A percentile compares a stretch with the other conserved stretches of the same genome.
These are phyloP conservation scores for Metarhizium anisopliae DNA, from an alignment of 2,329 filamentous ascomycete genomes.

Conservation along the genomic window DNA sequence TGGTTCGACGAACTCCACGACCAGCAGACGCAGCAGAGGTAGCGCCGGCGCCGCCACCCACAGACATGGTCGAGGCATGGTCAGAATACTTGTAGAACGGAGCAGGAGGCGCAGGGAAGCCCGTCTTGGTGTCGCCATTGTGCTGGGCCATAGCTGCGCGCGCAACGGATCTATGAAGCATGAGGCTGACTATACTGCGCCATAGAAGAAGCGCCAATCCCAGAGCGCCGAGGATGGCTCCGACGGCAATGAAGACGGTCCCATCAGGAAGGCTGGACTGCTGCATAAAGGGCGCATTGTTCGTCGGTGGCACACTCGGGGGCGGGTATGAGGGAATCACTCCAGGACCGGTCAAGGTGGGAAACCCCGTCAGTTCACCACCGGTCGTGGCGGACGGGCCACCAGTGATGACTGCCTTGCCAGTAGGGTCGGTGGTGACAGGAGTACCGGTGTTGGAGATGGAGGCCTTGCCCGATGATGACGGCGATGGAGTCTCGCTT, in stretches of 20 bases:
- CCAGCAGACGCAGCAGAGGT: conserved; percentile 29
- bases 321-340: conserved; percentile 53
- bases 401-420: conserved; percentile 13
- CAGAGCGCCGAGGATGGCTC: conserved; percentile 76
- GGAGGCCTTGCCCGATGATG: conserved; percentile 6
- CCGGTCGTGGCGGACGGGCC: conserved; percentile 10
- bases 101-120: conserved; percentile 47
- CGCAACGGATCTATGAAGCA: conserved; percentile 84
- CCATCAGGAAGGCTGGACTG: conserved; percentile 78
- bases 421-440: conserved; percentile 4
- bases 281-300: conserved; percentile 85
- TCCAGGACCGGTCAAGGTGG: conserved; percentile 31
- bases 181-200: conserved; percentile 81
- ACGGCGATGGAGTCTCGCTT: not conserved
- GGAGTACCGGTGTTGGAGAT: conserved; percentile 11
- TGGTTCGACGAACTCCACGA: conserved; percentile 42
- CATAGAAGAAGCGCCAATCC: conserved; percentile 76
- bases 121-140: conserved; percentile 58
- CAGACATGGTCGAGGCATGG: conserved; percentile 44
- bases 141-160: conserved; percentile 72
- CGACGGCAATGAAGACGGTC: conserved; percentile 92
- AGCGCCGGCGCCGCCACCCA: conserved; percentile 20
- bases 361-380: conserved; percentile 24
- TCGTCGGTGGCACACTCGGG: conserved; percentile 71
- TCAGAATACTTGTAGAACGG: conserved; percentile 59